A percentile compares a stretch with the other conserved stretches of the same genome.
phyloP scores from a whole-genome alignment of 305 asterid genomes.

The Striga hermonthica region DNA sequence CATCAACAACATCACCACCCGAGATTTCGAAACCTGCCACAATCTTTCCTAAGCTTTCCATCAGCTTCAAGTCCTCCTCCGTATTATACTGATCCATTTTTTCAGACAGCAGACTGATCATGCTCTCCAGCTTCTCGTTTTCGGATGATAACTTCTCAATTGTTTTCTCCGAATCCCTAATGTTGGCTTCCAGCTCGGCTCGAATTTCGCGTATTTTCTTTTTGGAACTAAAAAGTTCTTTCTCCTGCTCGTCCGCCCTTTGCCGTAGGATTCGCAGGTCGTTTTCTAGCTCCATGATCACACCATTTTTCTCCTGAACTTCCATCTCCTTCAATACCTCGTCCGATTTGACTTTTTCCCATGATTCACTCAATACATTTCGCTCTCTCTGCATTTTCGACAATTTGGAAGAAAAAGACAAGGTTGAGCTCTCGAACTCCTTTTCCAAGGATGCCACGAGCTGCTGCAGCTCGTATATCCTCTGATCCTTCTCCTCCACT shows the following conservation, averaged over 20 bases:
- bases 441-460: slow-evolving; percentile 65
- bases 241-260: slow-evolving; percentile 35
- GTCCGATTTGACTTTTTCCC: slow-evolving; percentile 57
- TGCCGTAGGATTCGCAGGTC: slow-evolving; percentile 33
- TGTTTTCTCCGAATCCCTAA: neutral
- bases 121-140: slow-evolving; percentile 36
- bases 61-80: slow-evolving; percentile 51
- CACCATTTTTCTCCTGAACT: slow-evolving; percentile 53
- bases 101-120: slow-evolving; percentile 39
- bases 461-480: slow-evolving; percentile 68
- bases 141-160: slow-evolving; percentile 40
- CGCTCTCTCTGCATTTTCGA: slow-evolving; percentile 61
- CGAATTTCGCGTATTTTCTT: slow-evolving; percentile 31
- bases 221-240: no score
- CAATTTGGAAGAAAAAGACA: slow-evolving; percentile 56
- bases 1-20: slow-evolving; percentile 37
- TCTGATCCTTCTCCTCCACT: slow-evolving; percentile 68
- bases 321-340: slow-evolving; percentile 59
- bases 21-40: slow-evolving; percentile 35
- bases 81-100: slow-evolving; percentile 37
- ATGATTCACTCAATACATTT: slow-evolving; percentile 40
- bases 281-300: slow-evolving; percentile 52
- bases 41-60: slow-evolving; percentile 50
- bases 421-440: slow-evolving; percentile 58
- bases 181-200: slow-evolving; percentile 28